A percentile compares a stretch with the other conserved stretches of the same genome.
Conservation (phyloP, 2,329 filamentous ascomycete species). For the Eutypa lata region DNA sequence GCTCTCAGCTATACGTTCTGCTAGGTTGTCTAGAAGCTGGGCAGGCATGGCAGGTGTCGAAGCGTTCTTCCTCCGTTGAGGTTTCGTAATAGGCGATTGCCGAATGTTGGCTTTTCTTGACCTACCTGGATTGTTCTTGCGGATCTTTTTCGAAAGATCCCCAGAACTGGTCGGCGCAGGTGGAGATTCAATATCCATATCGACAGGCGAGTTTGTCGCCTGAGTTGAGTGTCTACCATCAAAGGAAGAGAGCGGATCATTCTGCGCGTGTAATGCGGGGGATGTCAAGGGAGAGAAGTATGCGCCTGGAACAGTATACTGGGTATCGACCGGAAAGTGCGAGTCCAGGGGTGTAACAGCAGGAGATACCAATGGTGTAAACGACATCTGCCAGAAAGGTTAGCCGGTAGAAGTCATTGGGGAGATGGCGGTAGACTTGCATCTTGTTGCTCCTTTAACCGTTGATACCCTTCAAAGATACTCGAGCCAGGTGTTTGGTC, state of each 20-base stretch:
- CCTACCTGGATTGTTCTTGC: constrained; percentile 51
- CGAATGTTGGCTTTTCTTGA: constrained; percentile 55
- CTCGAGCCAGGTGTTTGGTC: constrained; percentile 54
- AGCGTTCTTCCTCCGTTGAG: constrained; percentile 52
- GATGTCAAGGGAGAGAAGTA: constrained; percentile 85
- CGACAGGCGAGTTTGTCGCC: constrained; percentile 52
- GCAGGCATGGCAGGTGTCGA: constrained; percentile 55
- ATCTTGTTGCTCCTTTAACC: constrained; percentile 68
- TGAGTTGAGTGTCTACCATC: constrained; percentile 38
- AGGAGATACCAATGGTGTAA: constrained; percentile 80
- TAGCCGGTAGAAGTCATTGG: constrained; percentile 17
- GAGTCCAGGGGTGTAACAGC: constrained; percentile 77
- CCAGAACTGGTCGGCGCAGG: constrained; percentile 37
- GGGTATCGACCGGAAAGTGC: constrained; percentile 59
- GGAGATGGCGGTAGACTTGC: constrained; percentile 35
- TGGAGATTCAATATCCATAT: constrained; percentile 52
- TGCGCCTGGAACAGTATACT: constrained; percentile 62
- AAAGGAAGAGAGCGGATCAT: constrained; percentile 45
- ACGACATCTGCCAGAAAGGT: constrained; percentile 56
- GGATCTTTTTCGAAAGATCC: constrained; percentile 49
- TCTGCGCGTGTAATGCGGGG: constrained; percentile 73
- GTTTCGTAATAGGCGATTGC: constrained; percentile 71
- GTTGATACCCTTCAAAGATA: constrained; percentile 65
- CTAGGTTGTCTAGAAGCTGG: constrained; percentile 52
- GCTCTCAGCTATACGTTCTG: constrained; percentile 37